phyloP scores from a whole-genome alignment of 1,139 yeast genomes.

The Blastobotrys buckinghamii region DNA sequence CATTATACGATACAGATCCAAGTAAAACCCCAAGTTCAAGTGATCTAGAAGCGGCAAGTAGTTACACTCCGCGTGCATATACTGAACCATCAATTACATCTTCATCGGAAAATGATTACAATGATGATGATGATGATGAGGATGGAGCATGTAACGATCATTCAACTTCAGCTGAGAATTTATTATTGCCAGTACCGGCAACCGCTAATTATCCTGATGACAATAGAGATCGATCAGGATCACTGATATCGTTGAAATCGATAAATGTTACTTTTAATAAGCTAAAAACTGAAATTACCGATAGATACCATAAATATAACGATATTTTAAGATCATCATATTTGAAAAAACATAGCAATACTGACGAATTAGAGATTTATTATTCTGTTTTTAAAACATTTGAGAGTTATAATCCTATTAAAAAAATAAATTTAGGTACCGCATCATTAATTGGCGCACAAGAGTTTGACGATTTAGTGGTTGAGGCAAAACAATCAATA shows the following conservation, averaged over 20 bases:
- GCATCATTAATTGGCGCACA: not conserved
- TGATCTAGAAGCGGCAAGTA: constrained; percentile 5
- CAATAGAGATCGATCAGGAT: constrained; percentile 9
- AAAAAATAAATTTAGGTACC: not conserved
- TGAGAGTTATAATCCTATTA: constrained; percentile 13
- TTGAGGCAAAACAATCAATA: constrained; percentile 41
- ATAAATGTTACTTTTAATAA: constrained; percentile 9
- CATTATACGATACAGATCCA: not conserved
- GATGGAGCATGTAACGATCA: not conserved
- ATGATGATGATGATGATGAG: not conserved
- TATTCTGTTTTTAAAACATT: constrained; percentile 45
- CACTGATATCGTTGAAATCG: constrained; percentile 11
- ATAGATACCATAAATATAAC: constrained; percentile 8
- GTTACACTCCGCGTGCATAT: constrained; percentile 1
- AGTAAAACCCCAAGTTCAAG: constrained; percentile 5
- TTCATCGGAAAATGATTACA: not conserved
- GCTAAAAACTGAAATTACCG: constrained; percentile 8
- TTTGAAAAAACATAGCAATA: not conserved
- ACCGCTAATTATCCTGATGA: not conserved
- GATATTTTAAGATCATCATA: not conserved
- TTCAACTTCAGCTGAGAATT: not conserved
- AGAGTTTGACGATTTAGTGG: constrained; percentile 29
- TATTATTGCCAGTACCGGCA: constrained; percentile 5
- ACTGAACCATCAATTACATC: not conserved
- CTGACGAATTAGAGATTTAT: constrained; percentile 31